phyloP scores from a whole-genome alignment of 2,329 filamentous ascomycete species.

The Xylariaceae sp. region DNA sequence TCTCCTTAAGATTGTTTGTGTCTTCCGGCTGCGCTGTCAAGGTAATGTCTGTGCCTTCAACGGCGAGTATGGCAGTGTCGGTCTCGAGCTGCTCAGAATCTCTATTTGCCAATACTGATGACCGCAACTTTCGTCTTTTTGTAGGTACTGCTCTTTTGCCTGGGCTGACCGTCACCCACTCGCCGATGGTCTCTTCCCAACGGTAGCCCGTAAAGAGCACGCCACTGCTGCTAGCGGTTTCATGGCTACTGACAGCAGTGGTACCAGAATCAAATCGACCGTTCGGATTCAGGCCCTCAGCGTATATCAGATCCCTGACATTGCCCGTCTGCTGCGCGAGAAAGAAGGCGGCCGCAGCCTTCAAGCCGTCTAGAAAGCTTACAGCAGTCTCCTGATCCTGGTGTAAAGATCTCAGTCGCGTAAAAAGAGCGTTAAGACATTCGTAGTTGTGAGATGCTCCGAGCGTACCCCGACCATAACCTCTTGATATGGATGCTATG shows the following conservation, averaged over 20 bases:
- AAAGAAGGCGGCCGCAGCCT: constrained; percentile 46
- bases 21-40: constrained; percentile 14
- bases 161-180: constrained; percentile 52
- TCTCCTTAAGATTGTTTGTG: no score
- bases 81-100: constrained; percentile 3
- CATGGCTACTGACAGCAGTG: constrained; percentile 3
- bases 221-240: constrained; percentile 1
- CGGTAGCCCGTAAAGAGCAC: constrained; percentile 35
- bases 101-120: constrained; percentile 10
- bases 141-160: constrained; percentile 17
- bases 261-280: no score
- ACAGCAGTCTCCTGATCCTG: constrained; percentile 32
- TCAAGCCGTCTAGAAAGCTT: constrained; percentile 36
- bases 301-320: constrained; percentile 50
- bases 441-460: constrained; percentile 25
- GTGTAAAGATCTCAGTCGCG: constrained; percentile 35
- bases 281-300: constrained; percentile 39
- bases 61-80: constrained; percentile 7
- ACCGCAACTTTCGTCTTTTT: constrained; percentile 21
- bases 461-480: constrained; percentile 26
- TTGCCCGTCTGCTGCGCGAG: constrained; percentile 51
- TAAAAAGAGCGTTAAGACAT: constrained; percentile 35
- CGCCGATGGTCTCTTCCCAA: constrained; percentile 55
- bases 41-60: constrained; percentile 12
- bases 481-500: constrained; percentile 28